Conservation (phyloP, 768 basidiomycete species). For the Boletus subcaerulescens region DNA sequence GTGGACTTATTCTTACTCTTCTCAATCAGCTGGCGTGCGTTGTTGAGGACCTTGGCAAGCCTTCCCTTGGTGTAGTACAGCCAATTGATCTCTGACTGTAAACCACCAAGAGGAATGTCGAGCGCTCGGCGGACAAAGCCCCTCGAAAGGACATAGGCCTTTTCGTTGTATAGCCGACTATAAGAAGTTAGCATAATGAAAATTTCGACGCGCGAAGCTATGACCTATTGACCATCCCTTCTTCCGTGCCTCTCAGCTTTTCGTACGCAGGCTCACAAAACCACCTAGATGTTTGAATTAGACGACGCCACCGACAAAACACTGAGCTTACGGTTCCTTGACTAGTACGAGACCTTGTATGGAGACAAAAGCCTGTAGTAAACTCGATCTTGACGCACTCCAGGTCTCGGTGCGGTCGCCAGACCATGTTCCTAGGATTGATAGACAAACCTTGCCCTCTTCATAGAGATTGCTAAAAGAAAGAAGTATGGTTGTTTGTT, state of each 20-base stretch:
- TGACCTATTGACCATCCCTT: slow-evolving; percentile 84
- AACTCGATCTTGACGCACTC: slow-evolving; percentile 79
- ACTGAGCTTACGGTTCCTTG: slow-evolving; percentile 74
- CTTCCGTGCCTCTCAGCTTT: slow-evolving; percentile 85
- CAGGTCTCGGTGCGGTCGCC: slow-evolving; percentile 88
- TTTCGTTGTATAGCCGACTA: slow-evolving; percentile 90
- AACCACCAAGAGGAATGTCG: slow-evolving; percentile 67
- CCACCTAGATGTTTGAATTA: slow-evolving; percentile 48
- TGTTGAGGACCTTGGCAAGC: slow-evolving; percentile 64
- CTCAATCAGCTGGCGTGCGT: slow-evolving; percentile 61
- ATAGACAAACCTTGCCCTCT: slow-evolving; percentile 92
- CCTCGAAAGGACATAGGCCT: slow-evolving; percentile 86
- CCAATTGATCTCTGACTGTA: slow-evolving; percentile 71
- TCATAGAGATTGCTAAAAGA: slow-evolving; percentile 78
- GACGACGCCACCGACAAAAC: background rate
- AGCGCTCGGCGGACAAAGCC: slow-evolving; percentile 89
- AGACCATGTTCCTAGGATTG: slow-evolving; percentile 88
- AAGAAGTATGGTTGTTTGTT: background rate
- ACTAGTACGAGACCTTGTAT: slow-evolving; percentile 93
- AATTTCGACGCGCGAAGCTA: slow-evolving; percentile 4
- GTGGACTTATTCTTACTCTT: slow-evolving; percentile 51
- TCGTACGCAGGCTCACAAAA: slow-evolving; percentile 94
- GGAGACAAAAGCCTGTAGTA: slow-evolving; percentile 89
- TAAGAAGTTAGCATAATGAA: slow-evolving; percentile 1
- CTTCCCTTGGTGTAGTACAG: slow-evolving; percentile 65